Conservation (phyloP, 176 grass and related monocot species). For the Secale cereale region DNA sequence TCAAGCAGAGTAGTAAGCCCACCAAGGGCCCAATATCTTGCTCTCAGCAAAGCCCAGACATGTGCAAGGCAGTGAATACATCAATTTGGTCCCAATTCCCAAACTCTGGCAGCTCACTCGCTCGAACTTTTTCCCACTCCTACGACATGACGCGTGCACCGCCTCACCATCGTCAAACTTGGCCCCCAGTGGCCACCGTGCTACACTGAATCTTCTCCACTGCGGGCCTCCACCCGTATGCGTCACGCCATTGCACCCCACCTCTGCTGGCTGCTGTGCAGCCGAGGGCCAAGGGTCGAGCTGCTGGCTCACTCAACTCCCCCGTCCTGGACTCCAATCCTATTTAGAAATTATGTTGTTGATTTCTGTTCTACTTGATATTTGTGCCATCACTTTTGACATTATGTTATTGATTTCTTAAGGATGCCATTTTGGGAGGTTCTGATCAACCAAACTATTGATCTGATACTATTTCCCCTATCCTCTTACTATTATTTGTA, state of each 20-base stretch:
- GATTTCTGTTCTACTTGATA: not conserved
- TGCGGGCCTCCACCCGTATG: not conserved
- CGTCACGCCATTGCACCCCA: not conserved
- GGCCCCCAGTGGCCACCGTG: too few relatives aligned
- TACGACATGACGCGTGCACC: too few relatives aligned
- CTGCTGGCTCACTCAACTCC: not conserved
- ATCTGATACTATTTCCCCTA: not conserved
- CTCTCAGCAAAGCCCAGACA: too few relatives aligned
- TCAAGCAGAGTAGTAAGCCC: too few relatives aligned
- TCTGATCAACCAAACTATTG: not conserved
- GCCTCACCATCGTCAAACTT: too few relatives aligned
- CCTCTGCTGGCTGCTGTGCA: not conserved
- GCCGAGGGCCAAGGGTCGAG: not conserved
- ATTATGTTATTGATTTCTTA: not conserved
- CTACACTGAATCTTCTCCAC: too few relatives aligned
- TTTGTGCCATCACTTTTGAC: not conserved
- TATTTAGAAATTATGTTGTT: not conserved
- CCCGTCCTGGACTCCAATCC: not conserved
- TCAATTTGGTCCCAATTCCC: too few relatives aligned
- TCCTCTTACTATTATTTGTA: not conserved
- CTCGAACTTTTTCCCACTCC: too few relatives aligned
- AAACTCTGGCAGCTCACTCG: too few relatives aligned
- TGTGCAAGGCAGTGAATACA: too few relatives aligned
- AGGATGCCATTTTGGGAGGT: too few relatives aligned
- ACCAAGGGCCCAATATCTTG: too few relatives aligned